Evolutionary conservation across 805 yeast genomes (phyloP), one percentile per base, ranked within the genome.

Genomic region (Hyphopichia homilentoma): DNA sequence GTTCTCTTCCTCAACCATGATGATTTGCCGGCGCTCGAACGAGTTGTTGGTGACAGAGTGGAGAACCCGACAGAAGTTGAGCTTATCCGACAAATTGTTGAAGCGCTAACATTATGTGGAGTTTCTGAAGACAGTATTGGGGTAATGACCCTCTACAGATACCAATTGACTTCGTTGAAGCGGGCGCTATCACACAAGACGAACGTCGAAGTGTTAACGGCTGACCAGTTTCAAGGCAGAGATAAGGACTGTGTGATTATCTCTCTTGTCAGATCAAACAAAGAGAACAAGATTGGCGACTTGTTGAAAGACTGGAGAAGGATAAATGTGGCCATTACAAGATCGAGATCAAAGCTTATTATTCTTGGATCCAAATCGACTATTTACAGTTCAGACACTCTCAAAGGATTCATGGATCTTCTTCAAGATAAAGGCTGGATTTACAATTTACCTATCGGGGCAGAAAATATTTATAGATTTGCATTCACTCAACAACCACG

Each of bases 141-240:
- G 5, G 79, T 93, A 0, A 86, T 93, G 79, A 81, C 97, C 0
- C 76, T 87, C 33, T 90, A 93, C 55, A 67, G 94, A 23, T 86
- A 89, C 0, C 99, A 93, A 52, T 43, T 66, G 23, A 44, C 57
- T 21, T 38, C 61, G 6, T 57, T 88, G 20, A 45, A 36, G 17
- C 47, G 52, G 21, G 25, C 35, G 4, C 47, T 65, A 24, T 25
- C 53, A 53, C 39, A 46, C 37, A 25, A 52, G 41, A 52, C 61
- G 6, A 73, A 65, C 1, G 58, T 93, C 19, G 97, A 93, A 44
- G 70, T 85, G 20, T 64, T 90, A 35, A 93, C 99, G 0, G 97
- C 97, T 0, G 99, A 93, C 57, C 86, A 83, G 50, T 90, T 84
- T 48, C 98, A 93, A 59, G 99, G 98, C 0, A 71, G 97, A 35